Evolutionary conservation across 2,329 filamentous ascomycete genomes (phyloP).

Genomic region (Mollisia scopiformis): DNA sequence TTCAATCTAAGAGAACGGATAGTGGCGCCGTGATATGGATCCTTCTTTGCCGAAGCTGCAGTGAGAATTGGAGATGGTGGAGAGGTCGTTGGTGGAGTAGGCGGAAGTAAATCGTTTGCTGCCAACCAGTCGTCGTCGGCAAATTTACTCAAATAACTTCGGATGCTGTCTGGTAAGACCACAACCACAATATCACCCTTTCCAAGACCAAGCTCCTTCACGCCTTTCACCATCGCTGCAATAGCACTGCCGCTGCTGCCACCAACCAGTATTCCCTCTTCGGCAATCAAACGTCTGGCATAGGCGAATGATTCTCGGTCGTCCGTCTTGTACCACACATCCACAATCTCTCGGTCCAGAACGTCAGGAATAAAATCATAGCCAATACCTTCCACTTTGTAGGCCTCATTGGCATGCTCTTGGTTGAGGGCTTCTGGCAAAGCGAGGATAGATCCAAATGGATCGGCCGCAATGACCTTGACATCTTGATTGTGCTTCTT

Average conservation of each 20-base stretch:
- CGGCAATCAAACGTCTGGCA: conserved; percentile 86
- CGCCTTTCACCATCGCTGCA: conserved; percentile 76
- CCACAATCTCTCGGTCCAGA: conserved; percentile 76
- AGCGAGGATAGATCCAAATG: conserved; percentile 88
- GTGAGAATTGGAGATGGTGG: conserved; percentile 41
- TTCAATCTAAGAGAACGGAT: conserved; percentile 86
- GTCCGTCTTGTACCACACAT: conserved; percentile 98
- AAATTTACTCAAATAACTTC: conserved; percentile 98
- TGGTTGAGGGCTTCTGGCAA: conserved; percentile 80
- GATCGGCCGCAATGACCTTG: conserved; percentile 91
- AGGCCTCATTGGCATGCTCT: conserved; percentile 77
- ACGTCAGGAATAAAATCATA: conserved; percentile 99
- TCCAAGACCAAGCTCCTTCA: conserved; percentile 74
- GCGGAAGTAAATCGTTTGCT: conserved; percentile 87
- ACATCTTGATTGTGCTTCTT: conserved; percentile 84
- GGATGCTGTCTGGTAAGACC: conserved; percentile 91
- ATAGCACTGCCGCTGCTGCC: conserved; percentile 94
- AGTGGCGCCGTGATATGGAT: conserved; percentile 78
- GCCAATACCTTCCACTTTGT: conserved; percentile 98
- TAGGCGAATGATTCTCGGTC: conserved; percentile 90
- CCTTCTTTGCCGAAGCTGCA: conserved; percentile 45
- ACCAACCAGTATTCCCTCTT: conserved; percentile 92
- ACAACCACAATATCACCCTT: conserved; percentile 90
- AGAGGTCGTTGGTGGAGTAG: conserved; percentile 50
- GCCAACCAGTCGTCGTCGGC: conserved; percentile 99